Base-by-base conservation (phyloP, 163 green algal genomes). In the Chlorella variabilis region DNA sequence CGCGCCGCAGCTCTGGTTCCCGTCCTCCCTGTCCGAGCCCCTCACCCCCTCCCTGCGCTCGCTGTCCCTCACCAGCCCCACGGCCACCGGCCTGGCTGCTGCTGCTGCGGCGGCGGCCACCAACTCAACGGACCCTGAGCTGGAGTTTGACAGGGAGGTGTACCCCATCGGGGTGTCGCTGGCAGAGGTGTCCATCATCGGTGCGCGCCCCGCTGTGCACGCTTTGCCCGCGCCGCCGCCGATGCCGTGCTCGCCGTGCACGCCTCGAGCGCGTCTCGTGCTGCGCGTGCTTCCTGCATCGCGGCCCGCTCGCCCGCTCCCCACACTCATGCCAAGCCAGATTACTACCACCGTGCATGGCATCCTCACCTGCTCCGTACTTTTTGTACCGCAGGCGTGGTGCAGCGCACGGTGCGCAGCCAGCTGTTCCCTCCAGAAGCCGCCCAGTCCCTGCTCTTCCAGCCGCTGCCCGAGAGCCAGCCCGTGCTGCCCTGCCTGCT, bases 131-230 rank as follows among this genome's bases (percentile, higher is more conserved):
- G 94, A 98, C 84, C 94, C 94, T 0, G 94, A 98, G 92, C 91
- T 98, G 38, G 94, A 96, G 83, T 98, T 98, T 85, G 94, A 98
- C 86, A 78, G 87, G 54, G 90, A 97, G 84, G 92, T 96, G 62
- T 97, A 96, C 79, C 94, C 94, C 1, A 88, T 98, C 36, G 93
- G 92, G 56, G 90, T 98, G 67, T 94, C 91, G 1, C 81, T 96
- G 23, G 85, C 91, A 9, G 94, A 97, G 36, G 90, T 93, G 2
- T 90, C 91, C 62, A 95, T 97, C 80, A 81, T 98, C 17, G 94
- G 87, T 89, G 61, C 54, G 80, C 33, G 4, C 23, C 7, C 9
- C 56, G 9, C 15, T 15, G 11, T 15, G 11, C 45, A 23, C 45
- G 45, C 45, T 54, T 54, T 54, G 45, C 15, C 15, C 45, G n/a